Percentiles rank a stretch among this genome's conserved stretches.
Conservation (phyloP, 176 grass and related monocot genomes). For the Oryza brachyantha region DNA sequence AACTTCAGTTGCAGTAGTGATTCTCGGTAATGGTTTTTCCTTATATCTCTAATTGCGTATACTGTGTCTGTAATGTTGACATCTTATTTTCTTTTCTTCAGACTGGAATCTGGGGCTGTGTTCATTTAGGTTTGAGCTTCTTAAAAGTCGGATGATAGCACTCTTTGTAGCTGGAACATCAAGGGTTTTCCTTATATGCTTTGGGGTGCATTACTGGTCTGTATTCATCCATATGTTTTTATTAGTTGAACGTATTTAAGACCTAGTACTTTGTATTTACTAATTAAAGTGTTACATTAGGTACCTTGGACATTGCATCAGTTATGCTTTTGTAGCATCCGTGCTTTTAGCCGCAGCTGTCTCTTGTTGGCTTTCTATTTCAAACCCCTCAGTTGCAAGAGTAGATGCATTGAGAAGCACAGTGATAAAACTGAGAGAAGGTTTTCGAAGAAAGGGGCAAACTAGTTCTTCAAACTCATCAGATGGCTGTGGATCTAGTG, state of each 20-base stretch:
- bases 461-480: constrained; percentile 96
- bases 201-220: constrained; percentile 98
- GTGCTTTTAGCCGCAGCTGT: constrained; percentile 88
- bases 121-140: constrained; percentile 89
- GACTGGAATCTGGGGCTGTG: constrained; percentile 96
- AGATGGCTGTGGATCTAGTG: constrained; percentile 95
- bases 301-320: constrained; percentile 99
- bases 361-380: constrained; percentile 81
- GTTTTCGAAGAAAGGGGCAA: constrained; percentile 73
- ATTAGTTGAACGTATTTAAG: constrained; percentile 24
- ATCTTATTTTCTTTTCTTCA: constrained; percentile 48
- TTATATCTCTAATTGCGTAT: constrained; percentile 8
- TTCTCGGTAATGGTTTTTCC: constrained; percentile 79
- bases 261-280: constrained; percentile 22
- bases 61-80: constrained; percentile 20
- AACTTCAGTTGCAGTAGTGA: constrained; percentile 86
- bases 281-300: constrained; percentile 51
- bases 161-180: constrained; percentile 89
- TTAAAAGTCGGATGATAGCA: constrained; percentile 81
- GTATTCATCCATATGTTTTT: constrained; percentile 32
- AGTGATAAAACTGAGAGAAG: constrained; percentile 89
- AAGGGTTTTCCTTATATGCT: constrained; percentile 97
- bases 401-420: constrained; percentile 90
- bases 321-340: constrained; percentile 97
- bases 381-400: constrained; percentile 80